Base-by-base conservation (phyloP, 306 rosid species). In the Quercus mongolica region DNA sequence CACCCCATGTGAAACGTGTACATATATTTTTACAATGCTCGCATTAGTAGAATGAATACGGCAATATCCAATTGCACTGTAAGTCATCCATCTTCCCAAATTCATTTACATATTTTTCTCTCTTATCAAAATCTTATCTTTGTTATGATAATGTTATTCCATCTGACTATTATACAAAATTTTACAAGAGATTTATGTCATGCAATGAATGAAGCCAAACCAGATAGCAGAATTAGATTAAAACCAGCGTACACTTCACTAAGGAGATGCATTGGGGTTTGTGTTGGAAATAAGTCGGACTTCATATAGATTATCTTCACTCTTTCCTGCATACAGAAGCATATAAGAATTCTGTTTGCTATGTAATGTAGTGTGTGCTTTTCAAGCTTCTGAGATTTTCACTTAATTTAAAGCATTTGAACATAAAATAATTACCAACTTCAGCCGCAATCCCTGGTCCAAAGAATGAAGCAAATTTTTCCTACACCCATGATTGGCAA, bases 361-460 rank as follows among this genome's bases (percentile, higher is more conserved):
- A 54, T 49, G 49, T 51, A 68, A 25, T 71, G 63, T 23, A 63
- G 17, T 64, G 6, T 56, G 76, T 67, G 75, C 9, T 52, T 69
- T 68, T 76, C 46, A 44, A 72, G 62, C 58, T 21, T 11, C 14
- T 6, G 62, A 62, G 12, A 44, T 55, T 61, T 38, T 51, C 68
- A 44, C 17, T 79, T 15, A 73, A 80, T 25, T 20, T 33, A 58
- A 71, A 77, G 61, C 49, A 75, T 25, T 35, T 21, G 31, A 56
- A 46, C 15, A 15, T 59, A 77, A 30, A 13, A 61, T 33, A 82
- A 97, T 89, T 86, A 93, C 99, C 99, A 30, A 93, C 76, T 90
- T 93, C 97, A n/a, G 98, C 97, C 30, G 93, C 83, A 65, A 95
- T 86, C 78, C 96, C 97, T 51, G 99, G 97, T 74, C 99, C 99